These are phyloP conservation scores for Corynascus novoguineensis DNA, from an alignment of 495 filamentous ascomycete species.

Conservation along the genomic window DNA sequence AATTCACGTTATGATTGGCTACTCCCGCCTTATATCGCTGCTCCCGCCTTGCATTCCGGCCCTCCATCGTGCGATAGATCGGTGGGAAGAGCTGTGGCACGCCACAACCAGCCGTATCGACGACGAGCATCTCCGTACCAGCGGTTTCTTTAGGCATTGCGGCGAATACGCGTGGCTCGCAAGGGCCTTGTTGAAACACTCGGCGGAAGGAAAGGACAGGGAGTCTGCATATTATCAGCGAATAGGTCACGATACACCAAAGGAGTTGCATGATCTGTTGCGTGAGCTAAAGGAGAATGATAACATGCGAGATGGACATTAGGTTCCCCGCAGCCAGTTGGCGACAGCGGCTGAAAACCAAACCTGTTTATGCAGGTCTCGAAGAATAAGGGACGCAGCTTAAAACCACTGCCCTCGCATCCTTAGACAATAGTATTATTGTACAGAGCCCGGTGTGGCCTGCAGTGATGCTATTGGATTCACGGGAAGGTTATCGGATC, in stretches of 20 bases:
- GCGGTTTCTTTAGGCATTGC: constrained; percentile 6
- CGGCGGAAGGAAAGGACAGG: not conserved
- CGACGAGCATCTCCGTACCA: constrained; percentile 45
- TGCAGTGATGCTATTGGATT: no score
- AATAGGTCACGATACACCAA: not conserved
- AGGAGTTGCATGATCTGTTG: constrained; percentile 2
- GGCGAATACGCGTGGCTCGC: constrained; percentile 14
- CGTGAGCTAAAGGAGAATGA: constrained; percentile 1
- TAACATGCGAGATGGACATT: not conserved
- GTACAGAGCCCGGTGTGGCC: no score
- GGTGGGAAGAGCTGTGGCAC: constrained; percentile 6
- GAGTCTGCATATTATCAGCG: not conserved
- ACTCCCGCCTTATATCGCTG: not conserved
- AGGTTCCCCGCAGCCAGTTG: no score
- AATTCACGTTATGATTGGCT: constrained; percentile 1
- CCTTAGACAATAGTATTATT: no score
- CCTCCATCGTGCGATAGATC: not conserved
- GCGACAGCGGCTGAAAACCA: no score
- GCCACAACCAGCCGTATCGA: not conserved
- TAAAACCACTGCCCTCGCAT: no score
- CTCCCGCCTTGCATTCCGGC: not conserved
- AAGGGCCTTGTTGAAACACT: constrained; percentile 1
- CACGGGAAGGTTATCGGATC: no score
- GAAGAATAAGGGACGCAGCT: no score
- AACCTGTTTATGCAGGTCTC: no score